phyloP scores from a whole-genome alignment of 208 protist species.

The Leishmania amazonensis region DNA sequence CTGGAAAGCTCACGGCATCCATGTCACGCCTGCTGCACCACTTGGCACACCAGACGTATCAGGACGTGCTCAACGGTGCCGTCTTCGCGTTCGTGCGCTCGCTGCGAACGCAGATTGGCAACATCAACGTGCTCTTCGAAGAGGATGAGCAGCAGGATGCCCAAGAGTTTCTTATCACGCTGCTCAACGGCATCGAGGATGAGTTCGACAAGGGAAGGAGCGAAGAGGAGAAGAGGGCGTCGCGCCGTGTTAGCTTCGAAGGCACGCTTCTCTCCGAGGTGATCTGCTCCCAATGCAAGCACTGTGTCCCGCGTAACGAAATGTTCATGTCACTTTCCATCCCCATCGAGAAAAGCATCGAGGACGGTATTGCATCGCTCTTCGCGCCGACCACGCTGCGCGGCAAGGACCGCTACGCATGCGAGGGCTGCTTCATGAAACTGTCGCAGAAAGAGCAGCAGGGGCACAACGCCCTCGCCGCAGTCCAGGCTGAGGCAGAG shows the following conservation, averaged over 20 bases:
- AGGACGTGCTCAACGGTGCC: constrained; percentile 53
- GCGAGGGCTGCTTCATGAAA: constrained; percentile 79
- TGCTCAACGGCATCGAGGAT: constrained; percentile 83
- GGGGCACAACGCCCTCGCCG: constrained; percentile 59
- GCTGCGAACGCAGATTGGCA: constrained; percentile 54
- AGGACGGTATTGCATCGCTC: constrained; percentile 52
- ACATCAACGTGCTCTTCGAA: constrained; percentile 58
- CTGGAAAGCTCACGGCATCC: constrained; percentile 58
- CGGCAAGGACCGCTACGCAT: constrained; percentile 81
- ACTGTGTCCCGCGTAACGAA: constrained; percentile 54
- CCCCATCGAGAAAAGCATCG: constrained; percentile 65
- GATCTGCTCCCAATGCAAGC: constrained; percentile 55
- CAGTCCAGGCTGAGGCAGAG: constrained; percentile 38
- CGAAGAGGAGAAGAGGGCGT: constrained; percentile 51
- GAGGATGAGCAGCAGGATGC: constrained; percentile 89
- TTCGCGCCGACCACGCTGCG: constrained; percentile 48
- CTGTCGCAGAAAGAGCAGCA: constrained; percentile 57
- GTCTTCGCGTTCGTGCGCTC: constrained; percentile 46
- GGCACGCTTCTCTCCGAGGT: constrained; percentile 65
- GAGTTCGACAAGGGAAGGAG: constrained; percentile 80
- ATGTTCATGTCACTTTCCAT: constrained; percentile 89
- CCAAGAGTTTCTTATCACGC: constrained; percentile 86
- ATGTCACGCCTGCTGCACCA: constrained; percentile 51
- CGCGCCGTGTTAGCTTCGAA: constrained; percentile 70
- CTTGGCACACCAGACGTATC: constrained; percentile 46